Evolutionary conservation across 2,329 filamentous ascomycete species (phyloP), one percentile per base, ranked within the genome.

Genomic region (Keithomyces neogunnii): DNA sequence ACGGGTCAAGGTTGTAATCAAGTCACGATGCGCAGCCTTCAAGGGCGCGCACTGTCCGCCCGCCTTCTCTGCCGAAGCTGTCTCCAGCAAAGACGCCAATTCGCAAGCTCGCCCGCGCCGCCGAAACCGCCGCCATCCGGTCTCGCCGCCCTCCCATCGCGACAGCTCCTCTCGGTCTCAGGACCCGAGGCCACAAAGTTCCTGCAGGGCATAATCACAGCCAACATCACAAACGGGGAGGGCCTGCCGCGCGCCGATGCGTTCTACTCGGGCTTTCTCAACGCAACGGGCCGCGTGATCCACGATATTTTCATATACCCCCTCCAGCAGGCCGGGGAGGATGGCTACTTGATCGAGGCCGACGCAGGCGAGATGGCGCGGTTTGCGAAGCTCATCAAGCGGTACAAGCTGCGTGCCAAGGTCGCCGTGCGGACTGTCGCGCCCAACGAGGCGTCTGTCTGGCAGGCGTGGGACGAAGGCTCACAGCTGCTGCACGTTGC

Each of bases 271-370:
- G 89, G 84, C 0, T 96, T 99, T 62, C 75, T 99, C 42, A 95
- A 87, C 58, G 89, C 92, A 6, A 81, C 82, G 54, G 93, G 93
- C 42, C 81, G 91, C 52, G 79, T 99, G 8, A 73, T 96, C 43
- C 81, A 92, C 71, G 93, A 99, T 70, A 86, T 90, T 49, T 95
- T 97, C 67, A 76, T 99, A 46, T 96, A 96, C 73, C 85, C 84
- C 0, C 71, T 80, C 56, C 52, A 26, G 26, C 62, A 69, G 31
- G 55, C 49, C 4, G 59, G 60, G n/a, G 62, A 60, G 26, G 61
- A 66, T 13, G 65, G 62, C 11, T 73, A 87, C 74, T 69, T 96
- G 53, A 76, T 99, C 53, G 93, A 99, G 64, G 86, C 91, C 10
- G 91, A 96, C 67, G 81, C 80, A 4, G 71, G 70, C 4, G 80